Conservation (phyloP, 2,329 filamentous ascomycete genomes). For the Trichophyton rubrum region DNA sequence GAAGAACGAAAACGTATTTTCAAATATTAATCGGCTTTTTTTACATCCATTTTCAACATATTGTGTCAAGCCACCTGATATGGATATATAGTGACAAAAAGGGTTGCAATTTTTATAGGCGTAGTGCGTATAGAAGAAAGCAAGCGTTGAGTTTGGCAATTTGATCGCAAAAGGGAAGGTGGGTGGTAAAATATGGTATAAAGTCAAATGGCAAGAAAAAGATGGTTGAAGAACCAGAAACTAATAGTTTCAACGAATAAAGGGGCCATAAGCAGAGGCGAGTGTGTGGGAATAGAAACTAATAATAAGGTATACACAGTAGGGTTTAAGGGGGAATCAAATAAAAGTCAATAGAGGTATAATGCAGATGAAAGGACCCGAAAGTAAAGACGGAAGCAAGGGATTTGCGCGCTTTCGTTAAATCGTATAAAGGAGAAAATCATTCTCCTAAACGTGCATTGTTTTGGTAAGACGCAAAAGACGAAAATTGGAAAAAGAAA, state of each 20-base stretch:
- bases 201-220: background rate
- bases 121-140: background rate
- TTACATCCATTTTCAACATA: background rate
- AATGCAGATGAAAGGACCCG: constrained; percentile 1
- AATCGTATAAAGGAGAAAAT: background rate
- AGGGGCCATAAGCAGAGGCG: background rate
- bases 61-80: background rate
- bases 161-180: background rate
- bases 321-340: background rate
- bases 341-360: background rate
- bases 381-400: background rate
- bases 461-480: background rate
- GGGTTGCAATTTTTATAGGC: constrained; percentile 5
- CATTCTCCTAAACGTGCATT: background rate
- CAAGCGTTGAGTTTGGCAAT: background rate
- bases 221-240: background rate
- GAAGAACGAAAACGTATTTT: background rate
- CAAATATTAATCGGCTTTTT: background rate
- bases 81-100: background rate
- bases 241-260: background rate
- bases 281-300: background rate
- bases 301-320: background rate
- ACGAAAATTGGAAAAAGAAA: background rate
- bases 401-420: constrained; percentile 1
- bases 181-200: constrained; percentile 5